Conservation (phyloP, 352 stramenopile genomes). For the Phytophthora uliginosa region DNA sequence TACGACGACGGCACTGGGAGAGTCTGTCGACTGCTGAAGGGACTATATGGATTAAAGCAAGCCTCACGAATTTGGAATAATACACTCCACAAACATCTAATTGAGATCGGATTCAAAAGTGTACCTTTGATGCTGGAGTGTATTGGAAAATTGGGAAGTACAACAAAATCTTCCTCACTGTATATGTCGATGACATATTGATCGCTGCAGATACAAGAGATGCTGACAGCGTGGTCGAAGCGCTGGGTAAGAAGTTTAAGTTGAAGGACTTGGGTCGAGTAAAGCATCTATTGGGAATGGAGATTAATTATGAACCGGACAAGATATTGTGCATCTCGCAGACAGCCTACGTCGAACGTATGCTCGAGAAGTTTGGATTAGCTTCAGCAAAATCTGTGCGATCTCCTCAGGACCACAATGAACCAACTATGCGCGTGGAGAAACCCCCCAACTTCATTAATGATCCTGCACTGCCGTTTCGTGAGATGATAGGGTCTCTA, state of each 20-base stretch:
- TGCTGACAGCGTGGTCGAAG: too few relatives aligned
- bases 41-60: slow-evolving; percentile 12
- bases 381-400: neutral
- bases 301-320: too few relatives aligned
- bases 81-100: slow-evolving; percentile 1
- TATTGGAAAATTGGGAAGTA: too few relatives aligned
- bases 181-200: too few relatives aligned
- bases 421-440: neutral
- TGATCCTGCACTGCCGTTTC: neutral
- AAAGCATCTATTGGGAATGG: too few relatives aligned
- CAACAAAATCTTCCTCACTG: too few relatives aligned
- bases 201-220: too few relatives aligned
- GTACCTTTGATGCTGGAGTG: too few relatives aligned
- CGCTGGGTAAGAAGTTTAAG: too few relatives aligned
- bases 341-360: neutral
- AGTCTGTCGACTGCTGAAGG: slow-evolving; percentile 3
- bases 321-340: too few relatives aligned
- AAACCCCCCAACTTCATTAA: neutral
- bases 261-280: too few relatives aligned
- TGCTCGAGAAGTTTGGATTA: neutral
- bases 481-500: neutral
- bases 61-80: slow-evolving; percentile 9
- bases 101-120: neutral
- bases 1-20: slow-evolving; percentile 3
- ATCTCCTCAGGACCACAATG: neutral